Evolutionary conservation across 2,329 filamentous ascomycete genomes (phyloP), one percentile per base, ranked within the genome.

Genomic region (Ophiocordyceps unilateralis): DNA sequence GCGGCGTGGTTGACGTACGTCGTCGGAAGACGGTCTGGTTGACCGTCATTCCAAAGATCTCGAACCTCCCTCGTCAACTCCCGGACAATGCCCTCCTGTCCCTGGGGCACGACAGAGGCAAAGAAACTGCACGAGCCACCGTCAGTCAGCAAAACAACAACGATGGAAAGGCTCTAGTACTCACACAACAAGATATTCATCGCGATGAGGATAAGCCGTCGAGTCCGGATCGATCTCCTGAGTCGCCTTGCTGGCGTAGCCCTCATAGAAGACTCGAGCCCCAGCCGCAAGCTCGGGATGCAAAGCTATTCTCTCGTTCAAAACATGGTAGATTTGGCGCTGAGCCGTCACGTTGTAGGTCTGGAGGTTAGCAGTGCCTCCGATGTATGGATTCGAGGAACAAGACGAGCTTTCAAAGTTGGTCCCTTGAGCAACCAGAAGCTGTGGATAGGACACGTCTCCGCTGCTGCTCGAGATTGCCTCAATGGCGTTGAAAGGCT

Each of bases 1-100:
- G 30, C 41, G 11, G 50, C 53, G 28, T 56, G 55, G 39, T 56
- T 56, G 11, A 54, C 47, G 17, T 55, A 56, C 8, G 45, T 41
- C 1, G 39, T 39, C 8, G 39, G 21, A 14, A 12, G 30, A 1
- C 47, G 43, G 1, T 24, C 41, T 1, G 49, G 48, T 34, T 54
- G 44, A 12, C 52, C 53, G 5, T 11, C 47, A 14, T 47, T 48
- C 53, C 49, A 54, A 3, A 39, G 24, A 24, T 30, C 17, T 19
- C 39, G 23, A 17, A 41, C 39, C 7, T 41, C 39, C 15, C 19
- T 17, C 5, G 23, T 38, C 39, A 19, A 23, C 30, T 40, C 22
- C 20, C 39, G n/a, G 10, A 15, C 21, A 26, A 50, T 45, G 15
- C 43, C 47, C 46, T 48, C 45, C 6, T 52, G 44, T 19, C 48